These are phyloP conservation scores for Lantana camara DNA, from an alignment of 257 asterid genomes.

Conservation along the genomic window DNA sequence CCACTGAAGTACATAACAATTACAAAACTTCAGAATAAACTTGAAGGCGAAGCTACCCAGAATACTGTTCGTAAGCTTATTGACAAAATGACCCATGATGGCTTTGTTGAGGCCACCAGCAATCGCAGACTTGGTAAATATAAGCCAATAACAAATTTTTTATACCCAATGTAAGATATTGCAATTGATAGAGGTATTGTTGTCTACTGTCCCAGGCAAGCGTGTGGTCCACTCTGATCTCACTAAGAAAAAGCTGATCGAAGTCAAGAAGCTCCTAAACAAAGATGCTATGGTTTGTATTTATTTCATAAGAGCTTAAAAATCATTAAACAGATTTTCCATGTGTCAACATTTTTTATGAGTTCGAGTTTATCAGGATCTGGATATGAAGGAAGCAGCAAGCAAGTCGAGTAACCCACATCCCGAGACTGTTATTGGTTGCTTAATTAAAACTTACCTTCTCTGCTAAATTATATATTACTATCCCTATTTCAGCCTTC, in stretches of 20 bases:
- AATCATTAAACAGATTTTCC: constrained; percentile 11
- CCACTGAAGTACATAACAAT: constrained; percentile 72
- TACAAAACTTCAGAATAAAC: constrained; percentile 74
- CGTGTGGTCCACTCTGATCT: constrained; percentile 88
- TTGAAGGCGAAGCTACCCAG: constrained; percentile 73
- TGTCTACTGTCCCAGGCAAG: constrained; percentile 63
- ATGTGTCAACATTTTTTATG: constrained; percentile 11
- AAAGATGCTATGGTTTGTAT: constrained; percentile 55
- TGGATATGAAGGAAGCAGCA: constrained; percentile 47
- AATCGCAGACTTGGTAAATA: constrained; percentile 79
- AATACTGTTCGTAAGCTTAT: constrained; percentile 69
- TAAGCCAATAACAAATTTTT: background rate
- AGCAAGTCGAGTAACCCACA: constrained; percentile 44
- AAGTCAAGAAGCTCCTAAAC: constrained; percentile 64
- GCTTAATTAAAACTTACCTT: constrained; percentile 14
- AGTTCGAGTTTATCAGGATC: constrained; percentile 47
- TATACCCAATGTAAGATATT: constrained; percentile 5
- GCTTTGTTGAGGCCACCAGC: constrained; percentile 68
- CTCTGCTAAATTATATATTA: constrained; percentile 3
- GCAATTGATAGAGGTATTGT: constrained; percentile 6
- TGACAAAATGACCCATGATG: constrained; percentile 85
- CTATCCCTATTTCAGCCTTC: background rate
- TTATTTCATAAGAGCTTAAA: constrained; percentile 2
- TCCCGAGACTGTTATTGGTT: constrained; percentile 43
- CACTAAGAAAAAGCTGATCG: constrained; percentile 64